A percentile compares a stretch with the other conserved stretches of the same genome.
These are phyloP conservation scores for Trichoderma sp. DNA, from an alignment of 2,329 filamentous ascomycete species.

Conservation along the genomic window DNA sequence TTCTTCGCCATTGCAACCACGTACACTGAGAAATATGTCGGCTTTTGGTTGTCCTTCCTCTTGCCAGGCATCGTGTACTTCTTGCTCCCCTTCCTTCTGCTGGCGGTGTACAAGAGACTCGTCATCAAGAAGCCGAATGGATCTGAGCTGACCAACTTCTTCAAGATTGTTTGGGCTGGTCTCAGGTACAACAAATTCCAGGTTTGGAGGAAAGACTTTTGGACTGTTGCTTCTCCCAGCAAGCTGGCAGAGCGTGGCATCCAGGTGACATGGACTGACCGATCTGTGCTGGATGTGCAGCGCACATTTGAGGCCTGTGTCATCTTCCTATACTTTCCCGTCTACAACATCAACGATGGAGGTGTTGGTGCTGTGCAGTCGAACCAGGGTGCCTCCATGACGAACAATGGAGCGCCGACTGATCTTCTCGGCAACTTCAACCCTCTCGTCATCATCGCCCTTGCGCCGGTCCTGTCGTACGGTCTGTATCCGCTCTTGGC, in stretches of 20 bases:
- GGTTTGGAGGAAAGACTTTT: conserved; percentile 19
- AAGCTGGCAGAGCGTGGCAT: conserved; percentile 13
- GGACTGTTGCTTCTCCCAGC: conserved; percentile 6
- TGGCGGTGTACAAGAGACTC: conserved; percentile 4
- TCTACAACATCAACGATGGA: conserved; percentile 20
- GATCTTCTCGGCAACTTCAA: conserved; percentile 21
- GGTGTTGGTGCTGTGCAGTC: conserved; percentile 17
- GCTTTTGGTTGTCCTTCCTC: conserved; percentile 19
- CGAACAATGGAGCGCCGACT: conserved; percentile 20
- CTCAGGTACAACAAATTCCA: conserved; percentile 11
- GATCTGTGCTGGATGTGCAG: conserved; percentile 16
- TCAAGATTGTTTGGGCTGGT: conserved; percentile 15
- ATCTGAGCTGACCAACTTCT: conserved; percentile 16
- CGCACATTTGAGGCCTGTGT: conserved; percentile 17
- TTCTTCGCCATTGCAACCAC: conserved; percentile 18
- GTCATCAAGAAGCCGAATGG: conserved; percentile 14
- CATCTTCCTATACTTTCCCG: conserved; percentile 19
- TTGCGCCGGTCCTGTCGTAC: conserved; percentile 13
- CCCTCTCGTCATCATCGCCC: conserved; percentile 16
- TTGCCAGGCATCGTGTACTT: conserved; percentile 19
- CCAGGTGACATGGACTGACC: conserved; percentile 14
- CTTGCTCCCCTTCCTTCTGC: conserved; percentile 10
- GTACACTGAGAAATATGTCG: conserved; percentile 20
- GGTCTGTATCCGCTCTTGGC: conserved; percentile 17
- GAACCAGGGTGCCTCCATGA: conserved; percentile 21